Evolutionary conservation across 2,329 filamentous ascomycete genomes (phyloP), one percentile per base, ranked within the genome.

Genomic region (Fusarium verrucosum): DNA sequence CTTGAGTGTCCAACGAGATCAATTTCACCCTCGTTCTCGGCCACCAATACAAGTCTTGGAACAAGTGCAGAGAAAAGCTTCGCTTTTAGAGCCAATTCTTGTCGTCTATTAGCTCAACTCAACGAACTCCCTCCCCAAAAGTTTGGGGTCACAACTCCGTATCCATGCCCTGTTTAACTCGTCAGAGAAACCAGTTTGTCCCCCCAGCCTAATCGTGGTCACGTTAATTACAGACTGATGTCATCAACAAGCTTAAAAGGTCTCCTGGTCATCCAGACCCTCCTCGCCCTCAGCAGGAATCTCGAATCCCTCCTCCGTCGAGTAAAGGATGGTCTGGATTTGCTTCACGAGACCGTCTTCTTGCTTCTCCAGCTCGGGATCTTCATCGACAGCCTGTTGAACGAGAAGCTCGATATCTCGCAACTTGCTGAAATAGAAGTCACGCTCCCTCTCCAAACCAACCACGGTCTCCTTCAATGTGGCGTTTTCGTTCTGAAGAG

Each of bases 391-490:
- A 11, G 94, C 93, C 73, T 92, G 91, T 82, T 99, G 95, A 52
- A 99, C 87, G 72, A 99, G 82, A 67, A 99, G 82, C 81, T 99
- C 95, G 71, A 99, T 99, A 76, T 99, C 95, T 58, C 95, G 87
- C 66, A 99, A 85, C 84, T 99, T 99, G 85, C 92, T 96, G 80
- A 99, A 99, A 84, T 99, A 99, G 77, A 99, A 99, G 78, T 99
- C 95, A 45, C 95, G 87, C 82, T 99, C 95, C 72, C 95, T 90
- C 84, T 99, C 95, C 37, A 99, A 84, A 2, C 95, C 95, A 13
- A 87, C 85, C n/a, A 99, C 94, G 1, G 92, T 97, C 82, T 98
- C 94, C 84, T 97, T 97, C 70, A 98, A 85, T 25, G 91, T 91
- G 37, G 86, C 85, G 75, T 96, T 95, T 84, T 98, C 95, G 74